Conservation (phyloP, 163 green algal species). For the Volvox carteri region DNA sequence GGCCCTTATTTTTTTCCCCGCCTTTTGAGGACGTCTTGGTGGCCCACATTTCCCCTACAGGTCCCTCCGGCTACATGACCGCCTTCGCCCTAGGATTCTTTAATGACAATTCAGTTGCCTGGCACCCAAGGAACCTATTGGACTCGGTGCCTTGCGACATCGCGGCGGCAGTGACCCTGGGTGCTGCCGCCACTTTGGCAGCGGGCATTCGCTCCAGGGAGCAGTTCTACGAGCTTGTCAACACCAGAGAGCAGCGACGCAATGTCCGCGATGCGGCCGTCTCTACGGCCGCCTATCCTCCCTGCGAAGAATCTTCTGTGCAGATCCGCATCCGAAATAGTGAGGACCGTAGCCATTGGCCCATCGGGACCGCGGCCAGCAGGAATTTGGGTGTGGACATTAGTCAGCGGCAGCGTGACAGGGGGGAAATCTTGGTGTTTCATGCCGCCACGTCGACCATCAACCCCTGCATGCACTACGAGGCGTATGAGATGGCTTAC, state of each 20-base stretch:
- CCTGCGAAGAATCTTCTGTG: too few relatives aligned
- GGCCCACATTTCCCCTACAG: not conserved
- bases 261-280: too few relatives aligned
- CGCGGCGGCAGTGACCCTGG: slow-evolving; percentile 70
- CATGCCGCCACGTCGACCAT: slow-evolving; percentile 44
- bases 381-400: not conserved
- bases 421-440: slow-evolving; percentile 40
- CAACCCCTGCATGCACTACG: slow-evolving; percentile 51
- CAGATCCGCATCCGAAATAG: too few relatives aligned
- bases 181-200: slow-evolving; percentile 60
- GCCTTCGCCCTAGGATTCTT: slow-evolving; percentile 74
- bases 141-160: slow-evolving; percentile 78
- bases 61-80: slow-evolving; percentile 58
- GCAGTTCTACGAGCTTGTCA: slow-evolving; percentile 17
- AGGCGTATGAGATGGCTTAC: slow-evolving; percentile 41
- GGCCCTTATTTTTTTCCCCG: too few relatives aligned
- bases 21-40: too few relatives aligned
- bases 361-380: too few relatives aligned
- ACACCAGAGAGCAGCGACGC: too few relatives aligned
- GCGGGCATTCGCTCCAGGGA: slow-evolving; percentile 37
- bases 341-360: too few relatives aligned
- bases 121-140: slow-evolving; percentile 58
- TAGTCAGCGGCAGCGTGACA: not conserved
- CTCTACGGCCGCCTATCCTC: too few relatives aligned
- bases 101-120: slow-evolving; percentile 51